Evolutionary conservation across 2,329 filamentous ascomycete species (phyloP).

Genomic region (Colletotrichum orbiculare): DNA sequence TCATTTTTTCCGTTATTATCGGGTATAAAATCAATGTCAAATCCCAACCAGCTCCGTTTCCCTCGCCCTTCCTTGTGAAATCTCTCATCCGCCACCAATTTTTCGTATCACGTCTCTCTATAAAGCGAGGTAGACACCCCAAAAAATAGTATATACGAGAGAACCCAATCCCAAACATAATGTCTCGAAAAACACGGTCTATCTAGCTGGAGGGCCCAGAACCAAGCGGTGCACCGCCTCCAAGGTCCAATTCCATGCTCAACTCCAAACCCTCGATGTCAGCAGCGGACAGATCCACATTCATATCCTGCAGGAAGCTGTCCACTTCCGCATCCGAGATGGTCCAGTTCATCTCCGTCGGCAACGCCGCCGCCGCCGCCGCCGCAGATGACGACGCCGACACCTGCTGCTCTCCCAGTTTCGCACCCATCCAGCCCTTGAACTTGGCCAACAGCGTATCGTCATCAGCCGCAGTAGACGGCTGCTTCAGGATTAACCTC

Average conservation of each 20-base stretch:
- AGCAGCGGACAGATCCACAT: conserved; percentile 51
- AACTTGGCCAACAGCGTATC: conserved; percentile 63
- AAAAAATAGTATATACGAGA: not conserved
- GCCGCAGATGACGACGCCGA: conserved; percentile 11
- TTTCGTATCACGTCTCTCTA: too few species aligned
- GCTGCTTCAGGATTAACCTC: conserved; percentile 57
- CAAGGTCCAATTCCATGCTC: conserved; percentile 32
- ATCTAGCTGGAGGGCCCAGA: conserved; percentile 10
- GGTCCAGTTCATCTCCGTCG: conserved; percentile 48
- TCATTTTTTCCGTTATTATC: too few species aligned
- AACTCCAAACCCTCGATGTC: conserved; percentile 37
- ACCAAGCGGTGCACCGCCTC: conserved; percentile 10
- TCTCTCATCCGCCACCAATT: too few species aligned
- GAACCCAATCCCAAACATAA: not conserved
- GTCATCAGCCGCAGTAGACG: conserved; percentile 66
- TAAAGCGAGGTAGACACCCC: too few species aligned
- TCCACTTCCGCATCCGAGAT: conserved; percentile 53
- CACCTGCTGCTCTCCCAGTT: conserved; percentile 31
- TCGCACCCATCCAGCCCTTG: conserved; percentile 55
- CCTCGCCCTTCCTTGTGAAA: too few species aligned
- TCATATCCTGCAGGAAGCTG: conserved; percentile 55
- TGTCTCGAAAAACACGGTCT: not conserved
- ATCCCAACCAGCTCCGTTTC: too few species aligned
- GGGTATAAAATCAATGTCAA: too few species aligned
- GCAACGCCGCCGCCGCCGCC: conserved; percentile 31